Evolutionary conservation across 129 eudicot species (phyloP).

Genomic region (Kitagawia praeruptora): DNA sequence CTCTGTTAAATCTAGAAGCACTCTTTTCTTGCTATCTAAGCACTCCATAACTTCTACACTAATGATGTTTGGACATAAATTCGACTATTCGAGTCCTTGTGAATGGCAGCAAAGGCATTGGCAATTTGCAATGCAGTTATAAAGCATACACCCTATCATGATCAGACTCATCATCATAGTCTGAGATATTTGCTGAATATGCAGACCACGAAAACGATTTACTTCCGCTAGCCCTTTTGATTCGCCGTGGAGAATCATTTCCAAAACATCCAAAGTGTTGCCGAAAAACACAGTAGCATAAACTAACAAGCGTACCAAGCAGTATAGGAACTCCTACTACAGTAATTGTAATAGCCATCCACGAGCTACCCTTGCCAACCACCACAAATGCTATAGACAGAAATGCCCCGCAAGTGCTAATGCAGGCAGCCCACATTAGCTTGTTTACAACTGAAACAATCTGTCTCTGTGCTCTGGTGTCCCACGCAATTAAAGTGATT

Average conservation of each 20-base stretch:
- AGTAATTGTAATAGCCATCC: conserved; percentile 82
- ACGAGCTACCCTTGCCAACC: conserved; percentile 62
- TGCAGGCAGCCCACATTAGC: conserved; percentile 93
- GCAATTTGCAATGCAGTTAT: conserved; percentile 18
- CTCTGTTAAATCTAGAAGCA: not conserved
- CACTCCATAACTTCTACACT: not conserved
- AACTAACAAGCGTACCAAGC: conserved; percentile 60
- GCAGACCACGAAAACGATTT: conserved; percentile 79
- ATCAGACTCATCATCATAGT: conserved; percentile 65
- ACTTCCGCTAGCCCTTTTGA: conserved; percentile 71
- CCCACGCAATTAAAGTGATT: conserved; percentile 90
- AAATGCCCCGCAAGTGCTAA: conserved; percentile 94
- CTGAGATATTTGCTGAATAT: conserved; percentile 69
- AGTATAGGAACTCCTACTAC: conserved; percentile 66
- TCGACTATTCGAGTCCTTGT: no score
- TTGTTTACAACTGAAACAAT: conserved; percentile 80
- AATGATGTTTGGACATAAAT: no score
- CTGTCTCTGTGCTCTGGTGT: conserved; percentile 77
- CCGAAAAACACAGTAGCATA: conserved; percentile 74
- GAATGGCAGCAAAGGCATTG: not conserved
- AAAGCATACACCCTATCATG: conserved; percentile 74
- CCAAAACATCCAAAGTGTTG: conserved; percentile 59
- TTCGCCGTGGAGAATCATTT: conserved; percentile 72
- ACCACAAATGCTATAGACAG: conserved; percentile 77
- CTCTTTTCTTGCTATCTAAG: not conserved